Percentiles rank a stretch among this genome's conserved stretches.
Evolutionary conservation across 2,329 filamentous ascomycete genomes (phyloP).

Genomic region (Arthroderma sp.): DNA sequence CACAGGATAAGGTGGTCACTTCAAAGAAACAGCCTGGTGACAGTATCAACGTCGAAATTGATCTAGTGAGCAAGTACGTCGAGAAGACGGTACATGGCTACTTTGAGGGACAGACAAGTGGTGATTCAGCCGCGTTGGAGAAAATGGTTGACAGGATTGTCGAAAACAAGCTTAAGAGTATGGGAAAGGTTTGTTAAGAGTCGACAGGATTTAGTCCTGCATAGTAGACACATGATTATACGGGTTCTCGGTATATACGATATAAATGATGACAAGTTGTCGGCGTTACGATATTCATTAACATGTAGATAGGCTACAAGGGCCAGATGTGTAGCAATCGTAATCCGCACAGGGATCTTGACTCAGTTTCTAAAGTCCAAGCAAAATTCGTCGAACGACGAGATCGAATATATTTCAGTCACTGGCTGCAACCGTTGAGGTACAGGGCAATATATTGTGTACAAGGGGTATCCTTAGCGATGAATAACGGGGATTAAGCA

Average conservation of each 20-base stretch:
- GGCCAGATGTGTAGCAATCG: not conserved
- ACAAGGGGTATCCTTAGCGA: not conserved
- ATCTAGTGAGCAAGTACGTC: conserved; percentile 58
- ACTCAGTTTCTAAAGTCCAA: not conserved
- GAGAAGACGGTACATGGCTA: conserved; percentile 76
- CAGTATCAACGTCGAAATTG: conserved; percentile 82
- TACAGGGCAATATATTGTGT: not conserved
- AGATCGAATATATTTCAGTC: not conserved
- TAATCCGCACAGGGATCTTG: not conserved
- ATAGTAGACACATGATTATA: not conserved
- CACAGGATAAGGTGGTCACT: conserved; percentile 80
- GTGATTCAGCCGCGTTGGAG: conserved; percentile 46
- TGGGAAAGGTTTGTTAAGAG: not conserved
- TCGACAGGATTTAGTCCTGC: no score
- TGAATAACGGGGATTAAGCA: not conserved
- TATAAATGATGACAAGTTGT: not conserved
- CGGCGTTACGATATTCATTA: not conserved
- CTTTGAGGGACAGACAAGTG: conserved; percentile 40
- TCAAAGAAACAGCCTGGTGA: conserved; percentile 68
- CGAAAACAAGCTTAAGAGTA: conserved; percentile 47
- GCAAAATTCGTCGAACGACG: no score
- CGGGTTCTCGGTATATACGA: not conserved
- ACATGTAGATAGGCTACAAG: not conserved
- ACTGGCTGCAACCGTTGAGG: not conserved
- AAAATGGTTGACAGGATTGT: conserved; percentile 65